Base-by-base conservation (phyloP, 164 flowering plant genomes). In the Chimonanthus praecox region DNA sequence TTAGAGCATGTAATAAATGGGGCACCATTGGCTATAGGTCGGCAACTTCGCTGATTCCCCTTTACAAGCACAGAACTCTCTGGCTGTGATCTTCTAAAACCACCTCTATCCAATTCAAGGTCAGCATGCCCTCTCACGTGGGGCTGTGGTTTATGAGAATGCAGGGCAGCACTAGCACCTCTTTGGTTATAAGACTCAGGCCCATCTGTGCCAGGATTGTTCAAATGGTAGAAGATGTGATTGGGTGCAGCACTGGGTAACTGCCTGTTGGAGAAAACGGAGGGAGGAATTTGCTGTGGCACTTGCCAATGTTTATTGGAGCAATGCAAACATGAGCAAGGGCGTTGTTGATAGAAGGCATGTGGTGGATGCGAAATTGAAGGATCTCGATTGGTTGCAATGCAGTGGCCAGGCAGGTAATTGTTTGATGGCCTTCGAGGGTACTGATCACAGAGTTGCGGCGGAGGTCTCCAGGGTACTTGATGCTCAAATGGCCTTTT, bases 1-100 rank as follows among this genome's bases (percentile, higher is more conserved):
- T 80, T 86, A 64, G 50, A 46, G 77, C 98, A 94, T 5, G 87
- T 76, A 18, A 92, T 54, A 76, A 91, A 92, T 33, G 98, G 98
- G 8, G 98, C 87, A 54, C 92, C 98, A 71, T 92, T 90, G 21
- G 85, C 85, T 20, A 89, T 51, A 1, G 99, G 97, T 58, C 46
- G 83, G 73, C 83, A 86, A 64, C 46, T 73, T 2, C 79, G 83
- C 49, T 63, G 71, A 64, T 64, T 74, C 46, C 79, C 72, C 74
- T 79, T 76, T 44, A 81, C 78, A 58, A 69, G 20, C 6, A 75
- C 75, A 54, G 74, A 77, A 75, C 85, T 86, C 61, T 75, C 82
- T 69, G 79, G 84, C 67, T 66, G 83, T 58, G 65, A 69, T 21
- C 69, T 80, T 74, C 69, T 74, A 77, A 78, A 80, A 75, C 81